These are phyloP conservation scores for Corynascus novoguineensis DNA, from an alignment of 495 filamentous ascomycete species.

Conservation along the genomic window DNA sequence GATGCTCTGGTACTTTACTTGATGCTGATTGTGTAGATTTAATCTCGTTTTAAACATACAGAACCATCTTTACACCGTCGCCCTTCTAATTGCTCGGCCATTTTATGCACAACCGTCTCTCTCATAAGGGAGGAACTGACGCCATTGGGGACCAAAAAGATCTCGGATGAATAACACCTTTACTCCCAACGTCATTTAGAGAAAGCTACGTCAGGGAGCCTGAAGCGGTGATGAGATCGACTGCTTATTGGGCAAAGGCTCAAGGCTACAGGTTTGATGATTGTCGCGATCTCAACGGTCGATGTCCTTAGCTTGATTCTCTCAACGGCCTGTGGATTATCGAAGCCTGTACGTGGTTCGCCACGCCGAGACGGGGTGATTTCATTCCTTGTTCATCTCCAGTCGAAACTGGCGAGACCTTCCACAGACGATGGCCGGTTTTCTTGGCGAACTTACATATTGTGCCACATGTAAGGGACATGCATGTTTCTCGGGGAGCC, in stretches of 20 bases:
- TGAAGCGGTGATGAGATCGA: neutral
- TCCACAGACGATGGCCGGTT: neutral
- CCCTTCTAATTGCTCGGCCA: neutral
- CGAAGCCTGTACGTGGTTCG: neutral
- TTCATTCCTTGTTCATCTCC: neutral
- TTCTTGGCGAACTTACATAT: neutral
- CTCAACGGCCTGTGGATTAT: neutral
- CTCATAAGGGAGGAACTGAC: neutral
- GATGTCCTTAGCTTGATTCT: neutral
- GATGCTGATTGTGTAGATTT: slow-evolving; percentile 1
- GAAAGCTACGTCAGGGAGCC: slow-evolving; percentile 7
- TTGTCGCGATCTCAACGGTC: neutral
- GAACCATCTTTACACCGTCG: neutral
- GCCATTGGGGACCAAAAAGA: neutral
- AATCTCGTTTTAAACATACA: neutral
- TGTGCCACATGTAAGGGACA: neutral
- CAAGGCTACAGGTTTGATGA: neutral
- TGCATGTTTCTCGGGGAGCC: neutral
- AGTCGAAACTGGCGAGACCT: neutral
- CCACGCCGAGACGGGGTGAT: slow-evolving; percentile 8
- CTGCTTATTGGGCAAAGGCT: neutral
- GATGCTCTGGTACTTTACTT: neutral
- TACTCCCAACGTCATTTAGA: neutral
- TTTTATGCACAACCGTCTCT: slow-evolving; percentile 6
- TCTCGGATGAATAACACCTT: neutral